Conservation (phyloP, 2,329 filamentous ascomycete species). For the Cordyceps cateniannulata region DNA sequence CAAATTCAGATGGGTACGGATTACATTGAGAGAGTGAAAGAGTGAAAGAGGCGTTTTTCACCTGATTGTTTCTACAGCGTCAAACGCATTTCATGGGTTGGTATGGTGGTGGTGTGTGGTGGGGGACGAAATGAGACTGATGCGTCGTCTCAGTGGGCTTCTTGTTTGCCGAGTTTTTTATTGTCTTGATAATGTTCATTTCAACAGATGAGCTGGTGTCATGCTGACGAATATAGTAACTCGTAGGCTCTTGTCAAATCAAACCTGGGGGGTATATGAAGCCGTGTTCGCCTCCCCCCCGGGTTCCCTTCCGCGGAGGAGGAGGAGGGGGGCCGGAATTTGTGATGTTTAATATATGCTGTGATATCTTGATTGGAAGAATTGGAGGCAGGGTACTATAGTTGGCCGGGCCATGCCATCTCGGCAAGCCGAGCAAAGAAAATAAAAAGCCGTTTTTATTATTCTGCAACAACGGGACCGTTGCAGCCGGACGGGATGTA, state of each 20-base stretch:
- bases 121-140: too few species aligned
- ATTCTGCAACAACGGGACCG: not conserved
- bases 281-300: not conserved
- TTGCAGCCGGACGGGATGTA: not conserved
- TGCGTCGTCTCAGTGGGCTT: too few species aligned
- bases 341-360: not conserved
- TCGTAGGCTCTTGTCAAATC: too few species aligned
- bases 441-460: not conserved
- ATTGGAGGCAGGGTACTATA: too few species aligned
- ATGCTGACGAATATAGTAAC: too few species aligned
- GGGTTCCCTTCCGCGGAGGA: not conserved
- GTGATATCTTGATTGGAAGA: not conserved
- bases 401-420: not conserved
- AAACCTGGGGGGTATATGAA: too few species aligned
- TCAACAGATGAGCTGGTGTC: too few species aligned
- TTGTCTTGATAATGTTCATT: too few species aligned
- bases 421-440: not conserved
- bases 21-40: too few species aligned
- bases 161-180: too few species aligned
- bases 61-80: too few species aligned
- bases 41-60: too few species aligned
- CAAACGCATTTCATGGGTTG: not conserved
- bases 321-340: not conserved
- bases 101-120: not conserved
- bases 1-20: not conserved